phyloP scores from a whole-genome alignment of 108 stramenopile species.

The Skeletonema menzelii region DNA sequence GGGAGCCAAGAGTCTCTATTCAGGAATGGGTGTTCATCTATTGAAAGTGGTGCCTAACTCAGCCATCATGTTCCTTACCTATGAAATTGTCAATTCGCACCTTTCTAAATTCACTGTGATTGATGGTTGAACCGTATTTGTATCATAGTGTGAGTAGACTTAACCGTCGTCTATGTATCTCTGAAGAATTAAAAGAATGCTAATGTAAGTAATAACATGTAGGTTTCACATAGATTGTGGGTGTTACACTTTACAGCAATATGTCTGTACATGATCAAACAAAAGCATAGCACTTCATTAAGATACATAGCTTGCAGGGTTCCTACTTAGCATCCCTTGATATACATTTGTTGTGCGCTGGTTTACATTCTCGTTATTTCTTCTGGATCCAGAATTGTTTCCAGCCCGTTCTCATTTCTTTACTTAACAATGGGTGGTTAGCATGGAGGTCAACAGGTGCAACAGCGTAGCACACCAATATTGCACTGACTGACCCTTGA shows the following conservation, averaged over 20 bases:
- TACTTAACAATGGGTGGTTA: conserved; percentile 62
- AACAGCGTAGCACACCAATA: conserved; percentile 85
- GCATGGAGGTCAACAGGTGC: conserved; percentile 62
- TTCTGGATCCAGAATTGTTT: conserved; percentile 44
- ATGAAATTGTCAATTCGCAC: conserved; percentile 77
- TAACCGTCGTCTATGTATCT: neutral
- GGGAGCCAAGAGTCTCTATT: conserved; percentile 78
- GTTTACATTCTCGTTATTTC: neutral
- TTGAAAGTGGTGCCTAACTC: conserved; percentile 93
- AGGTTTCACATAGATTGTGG: neutral
- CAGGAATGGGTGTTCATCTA: conserved; percentile 92
- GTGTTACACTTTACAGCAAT: conserved; percentile 1
- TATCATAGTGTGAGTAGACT: neutral
- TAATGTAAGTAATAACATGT: conserved; percentile 1
- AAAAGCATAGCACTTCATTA: neutral
- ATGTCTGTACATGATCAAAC: neutral
- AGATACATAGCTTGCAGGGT: neutral
- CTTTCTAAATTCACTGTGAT: conserved; percentile 62
- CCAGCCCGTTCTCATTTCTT: conserved; percentile 61
- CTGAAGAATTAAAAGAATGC: neutral
- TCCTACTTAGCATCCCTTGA: neutral
- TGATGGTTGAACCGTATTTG: conserved; percentile 15
- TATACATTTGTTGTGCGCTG: neutral
- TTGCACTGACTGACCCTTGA: conserved; percentile 76
- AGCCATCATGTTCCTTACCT: conserved; percentile 91